These are phyloP conservation scores for Botryotinia globosa DNA, from an alignment of 2,329 filamentous ascomycete genomes.

Conservation along the genomic window DNA sequence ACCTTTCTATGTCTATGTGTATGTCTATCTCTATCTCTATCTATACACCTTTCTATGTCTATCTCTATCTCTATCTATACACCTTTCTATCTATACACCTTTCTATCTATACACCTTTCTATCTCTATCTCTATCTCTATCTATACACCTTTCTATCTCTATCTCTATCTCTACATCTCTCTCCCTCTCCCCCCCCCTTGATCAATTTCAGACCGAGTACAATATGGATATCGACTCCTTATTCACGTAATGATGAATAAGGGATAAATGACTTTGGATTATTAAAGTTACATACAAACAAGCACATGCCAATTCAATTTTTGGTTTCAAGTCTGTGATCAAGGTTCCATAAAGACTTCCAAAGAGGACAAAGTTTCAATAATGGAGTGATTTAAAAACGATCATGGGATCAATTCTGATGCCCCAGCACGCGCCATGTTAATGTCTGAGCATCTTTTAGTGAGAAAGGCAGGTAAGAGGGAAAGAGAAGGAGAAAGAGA, in stretches of 20 bases:
- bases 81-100: too few relatives aligned
- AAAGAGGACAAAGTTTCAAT: constrained; percentile 3
- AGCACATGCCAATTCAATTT: neutral
- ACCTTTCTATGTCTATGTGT: too few relatives aligned
- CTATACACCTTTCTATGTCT: too few relatives aligned
- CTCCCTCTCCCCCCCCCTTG: neutral
- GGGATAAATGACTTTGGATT: neutral
- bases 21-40: too few relatives aligned
- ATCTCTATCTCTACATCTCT: neutral
- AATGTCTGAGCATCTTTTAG: constrained; percentile 9
- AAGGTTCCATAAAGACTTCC: neutral
- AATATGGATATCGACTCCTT: neutral
- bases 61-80: neutral
- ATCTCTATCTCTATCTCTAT: too few relatives aligned
- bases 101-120: too few relatives aligned
- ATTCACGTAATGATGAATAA: neutral
- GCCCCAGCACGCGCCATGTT: constrained; percentile 9
- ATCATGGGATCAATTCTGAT: constrained; percentile 20
- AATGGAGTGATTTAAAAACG: constrained; percentile 7
- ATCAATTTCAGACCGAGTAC: neutral
- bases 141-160: neutral
- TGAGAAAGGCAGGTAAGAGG: neutral
- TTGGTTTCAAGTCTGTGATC: neutral
- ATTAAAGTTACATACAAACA: neutral
- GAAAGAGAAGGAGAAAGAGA: neutral